Evolutionary conservation across 2,329 filamentous ascomycete species (phyloP), one percentile per base, ranked within the genome.

Genomic region (Aspergillus sergii): DNA sequence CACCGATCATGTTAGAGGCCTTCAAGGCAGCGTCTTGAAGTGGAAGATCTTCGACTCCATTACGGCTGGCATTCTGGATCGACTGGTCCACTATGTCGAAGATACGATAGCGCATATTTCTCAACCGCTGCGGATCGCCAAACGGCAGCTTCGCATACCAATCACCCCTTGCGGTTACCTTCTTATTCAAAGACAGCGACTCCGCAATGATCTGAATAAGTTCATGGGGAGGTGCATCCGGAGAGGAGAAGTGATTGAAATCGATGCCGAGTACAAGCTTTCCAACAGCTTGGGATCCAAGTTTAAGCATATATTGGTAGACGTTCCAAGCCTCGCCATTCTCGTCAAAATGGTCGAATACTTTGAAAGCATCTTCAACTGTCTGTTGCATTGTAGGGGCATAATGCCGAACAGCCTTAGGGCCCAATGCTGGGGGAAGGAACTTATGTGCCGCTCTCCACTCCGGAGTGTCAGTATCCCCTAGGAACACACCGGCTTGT

Each of bases 401-500:
- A 65, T 89, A 89, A 67, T 89, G 87, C 0, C 84, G 78, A 7
- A 89, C 85, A 0, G 87, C 87, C 69, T 86, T 88, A 32, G 86
- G 86, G 0, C 82, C 82, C 14, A 89, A 76, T 0, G 85, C 83
- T 0, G 87, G 86, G 0, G 87, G 85, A 0, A 89, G 68, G 72
- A 88, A 89, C 71, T 89, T 89, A 78, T 89, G 88, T 0, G 83
- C 82, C 0, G 81, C 60, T 48, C 70, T 76, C 73, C 74, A 78
- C 58, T 72, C 68, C 0, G 70, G 68, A 0, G 76, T 76, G 39
- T 76, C 71, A 0, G 74, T 76, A 55, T 78, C 76, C 6, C 71
- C 71, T 0, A 76, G 60, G 61, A 78, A 78, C 30, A 78, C 63
- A 14, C 71, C 71, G 1, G 75, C 76, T 2, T 65, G 50, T 1